Evolutionary conservation across 331 rosid species (phyloP).

Genomic region (Erythrophleum ivorense): DNA sequence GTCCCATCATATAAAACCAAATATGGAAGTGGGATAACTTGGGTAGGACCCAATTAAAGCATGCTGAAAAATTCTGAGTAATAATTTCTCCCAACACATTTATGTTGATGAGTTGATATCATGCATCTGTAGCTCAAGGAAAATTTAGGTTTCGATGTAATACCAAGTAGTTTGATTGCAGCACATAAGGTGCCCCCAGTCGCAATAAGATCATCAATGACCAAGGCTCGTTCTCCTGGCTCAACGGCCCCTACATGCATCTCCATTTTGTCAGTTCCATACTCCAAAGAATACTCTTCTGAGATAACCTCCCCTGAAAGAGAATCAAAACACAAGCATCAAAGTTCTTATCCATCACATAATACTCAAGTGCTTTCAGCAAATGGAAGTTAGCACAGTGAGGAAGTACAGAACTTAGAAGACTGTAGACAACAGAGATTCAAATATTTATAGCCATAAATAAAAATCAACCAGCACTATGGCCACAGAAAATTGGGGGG

Average conservation of each 20-base stretch:
- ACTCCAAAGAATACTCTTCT: constrained; percentile 94
- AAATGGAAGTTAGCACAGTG: constrained; percentile 34
- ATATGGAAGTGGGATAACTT: not conserved
- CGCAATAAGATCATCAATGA: constrained; percentile 97
- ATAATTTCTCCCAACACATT: constrained; percentile 4
- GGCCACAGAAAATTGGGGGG: not conserved
- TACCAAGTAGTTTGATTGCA: constrained; percentile 93
- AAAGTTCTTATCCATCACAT: constrained; percentile 28
- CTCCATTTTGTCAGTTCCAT: constrained; percentile 94
- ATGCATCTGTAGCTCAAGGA: constrained; percentile 1
- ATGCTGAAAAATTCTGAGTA: constrained; percentile 5
- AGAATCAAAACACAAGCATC: constrained; percentile 35
- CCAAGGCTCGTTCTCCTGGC: constrained; percentile 86
- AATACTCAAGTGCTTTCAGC: constrained; percentile 7
- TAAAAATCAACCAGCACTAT: not conserved
- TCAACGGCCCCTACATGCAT: constrained; percentile 98
- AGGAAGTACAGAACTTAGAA: constrained; percentile 17
- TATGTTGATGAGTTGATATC: constrained; percentile 1
- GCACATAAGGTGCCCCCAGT: constrained; percentile 96
- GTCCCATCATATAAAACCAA: constrained; percentile 30
- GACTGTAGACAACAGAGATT: constrained; percentile 8
- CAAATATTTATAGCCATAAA: constrained; percentile 28
- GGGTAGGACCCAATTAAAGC: not conserved
- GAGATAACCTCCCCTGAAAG: constrained; percentile 85
- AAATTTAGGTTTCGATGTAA: not conserved